These are phyloP conservation scores for Blumeria hordei DNA, from an alignment of 2,329 filamentous ascomycete genomes.

Conservation along the genomic window DNA sequence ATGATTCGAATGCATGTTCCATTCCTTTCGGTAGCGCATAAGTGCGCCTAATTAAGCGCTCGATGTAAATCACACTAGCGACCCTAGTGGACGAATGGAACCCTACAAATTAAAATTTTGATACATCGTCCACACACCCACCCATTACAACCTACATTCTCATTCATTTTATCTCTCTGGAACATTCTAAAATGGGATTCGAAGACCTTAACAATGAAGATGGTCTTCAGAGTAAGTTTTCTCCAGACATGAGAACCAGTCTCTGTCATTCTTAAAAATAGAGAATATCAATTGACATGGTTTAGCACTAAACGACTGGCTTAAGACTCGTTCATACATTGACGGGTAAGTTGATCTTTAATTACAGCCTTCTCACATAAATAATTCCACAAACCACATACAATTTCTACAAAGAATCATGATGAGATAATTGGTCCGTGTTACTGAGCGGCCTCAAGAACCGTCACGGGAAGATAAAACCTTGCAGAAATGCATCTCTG, in stretches of 20 bases:
- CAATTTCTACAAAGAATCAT: constrained; percentile 16
- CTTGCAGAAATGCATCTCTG: constrained; percentile 59
- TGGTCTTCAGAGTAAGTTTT: constrained; percentile 29
- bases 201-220: constrained; percentile 40
- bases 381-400: not conserved
- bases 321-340: constrained; percentile 57
- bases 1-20: no score
- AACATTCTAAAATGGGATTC: constrained; percentile 33
- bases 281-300: constrained; percentile 12
- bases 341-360: constrained; percentile 37
- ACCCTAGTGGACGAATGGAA: no score
- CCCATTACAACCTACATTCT: no score
- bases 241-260: not conserved
- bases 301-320: constrained; percentile 46
- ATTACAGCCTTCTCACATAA: constrained; percentile 5
- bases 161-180: no score
- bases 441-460: constrained; percentile 90
- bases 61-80: no score
- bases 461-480: constrained; percentile 58
- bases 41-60: no score
- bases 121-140: no score
- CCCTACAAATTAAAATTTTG: no score
- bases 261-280: not conserved
- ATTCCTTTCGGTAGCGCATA: no score
- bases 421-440: constrained; percentile 90